phyloP scores from a whole-genome alignment of 208 protist species.

The Zelonia costaricensis region DNA sequence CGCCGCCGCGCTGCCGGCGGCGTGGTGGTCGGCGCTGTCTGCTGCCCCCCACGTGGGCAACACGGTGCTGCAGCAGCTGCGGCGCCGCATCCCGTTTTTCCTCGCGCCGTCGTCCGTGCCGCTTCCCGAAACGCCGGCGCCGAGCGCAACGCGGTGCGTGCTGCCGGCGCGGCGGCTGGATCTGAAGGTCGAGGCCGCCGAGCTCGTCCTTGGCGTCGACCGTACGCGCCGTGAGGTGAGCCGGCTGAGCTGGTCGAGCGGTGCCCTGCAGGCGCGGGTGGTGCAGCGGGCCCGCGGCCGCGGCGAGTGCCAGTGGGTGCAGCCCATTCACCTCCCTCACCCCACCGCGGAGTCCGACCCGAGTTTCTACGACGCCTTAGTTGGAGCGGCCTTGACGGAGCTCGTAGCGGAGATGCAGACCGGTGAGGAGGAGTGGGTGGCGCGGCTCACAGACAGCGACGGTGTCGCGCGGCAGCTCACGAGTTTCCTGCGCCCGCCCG shows the following conservation, averaged over 20 bases:
- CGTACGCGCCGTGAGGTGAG: not conserved
- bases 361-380: constrained; percentile 2
- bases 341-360: not conserved
- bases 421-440: not conserved
- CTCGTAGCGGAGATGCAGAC: not conserved
- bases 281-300: not conserved
- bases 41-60: not conserved
- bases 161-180: constrained; percentile 1
- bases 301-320: not conserved
- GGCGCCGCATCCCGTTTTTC: constrained; percentile 6
- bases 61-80: constrained; percentile 2
- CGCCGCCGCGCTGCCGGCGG: not conserved
- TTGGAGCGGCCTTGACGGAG: constrained; percentile 5
- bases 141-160: not conserved
- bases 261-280: not conserved
- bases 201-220: not conserved
- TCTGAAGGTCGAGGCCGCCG: not conserved
- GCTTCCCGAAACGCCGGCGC: not conserved
- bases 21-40: not conserved
- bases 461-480: constrained; percentile 10
- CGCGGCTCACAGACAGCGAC: not conserved
- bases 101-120: not conserved
- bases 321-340: not conserved
- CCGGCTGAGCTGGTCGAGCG: not conserved
- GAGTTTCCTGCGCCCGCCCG: not conserved